Conservation (phyloP, 1,139 yeast species). For the Taphrina confusa region DNA sequence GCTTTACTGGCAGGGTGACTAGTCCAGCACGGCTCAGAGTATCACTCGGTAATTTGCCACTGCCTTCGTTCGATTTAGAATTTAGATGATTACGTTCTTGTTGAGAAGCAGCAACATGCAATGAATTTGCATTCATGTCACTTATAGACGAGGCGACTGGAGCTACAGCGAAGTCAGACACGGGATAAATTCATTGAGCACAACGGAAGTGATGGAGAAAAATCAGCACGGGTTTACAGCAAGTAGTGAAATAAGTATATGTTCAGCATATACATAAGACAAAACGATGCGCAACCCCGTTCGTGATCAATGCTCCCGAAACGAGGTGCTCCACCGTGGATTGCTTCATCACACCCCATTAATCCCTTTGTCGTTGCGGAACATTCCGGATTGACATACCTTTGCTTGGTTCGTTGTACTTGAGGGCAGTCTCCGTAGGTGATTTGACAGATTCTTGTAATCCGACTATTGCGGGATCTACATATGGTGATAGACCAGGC, state of each 20-base stretch:
- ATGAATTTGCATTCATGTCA: no score
- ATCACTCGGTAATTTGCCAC: no score
- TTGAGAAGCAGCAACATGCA: no score
- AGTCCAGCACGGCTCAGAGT: not conserved
- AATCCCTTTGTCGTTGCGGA: not conserved
- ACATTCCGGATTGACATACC: slow-evolving; percentile 2
- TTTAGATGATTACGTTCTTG: no score
- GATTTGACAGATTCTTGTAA: slow-evolving; percentile 3
- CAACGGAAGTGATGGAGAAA: not conserved
- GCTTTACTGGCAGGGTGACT: not conserved
- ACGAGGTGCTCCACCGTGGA: slow-evolving; percentile 15
- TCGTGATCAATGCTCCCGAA: slow-evolving; percentile 11
- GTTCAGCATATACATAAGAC: slow-evolving; percentile 22
- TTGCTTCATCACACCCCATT: slow-evolving; percentile 27
- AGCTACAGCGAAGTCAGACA: slow-evolving; percentile 2
- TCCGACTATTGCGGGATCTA: slow-evolving; percentile 17
- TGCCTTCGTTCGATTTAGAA: no score
- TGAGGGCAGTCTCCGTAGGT: not conserved
- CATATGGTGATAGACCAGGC: not conserved
- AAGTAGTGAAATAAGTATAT: slow-evolving; percentile 15
- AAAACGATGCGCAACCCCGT: slow-evolving; percentile 11
- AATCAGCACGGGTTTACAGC: not conserved
- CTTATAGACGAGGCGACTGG: not conserved
- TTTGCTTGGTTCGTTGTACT: not conserved
- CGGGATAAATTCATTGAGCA: not conserved